These are phyloP conservation scores for Dendrostoma leiphaemia DNA, from an alignment of 2,329 filamentous ascomycete genomes.

Conservation along the genomic window DNA sequence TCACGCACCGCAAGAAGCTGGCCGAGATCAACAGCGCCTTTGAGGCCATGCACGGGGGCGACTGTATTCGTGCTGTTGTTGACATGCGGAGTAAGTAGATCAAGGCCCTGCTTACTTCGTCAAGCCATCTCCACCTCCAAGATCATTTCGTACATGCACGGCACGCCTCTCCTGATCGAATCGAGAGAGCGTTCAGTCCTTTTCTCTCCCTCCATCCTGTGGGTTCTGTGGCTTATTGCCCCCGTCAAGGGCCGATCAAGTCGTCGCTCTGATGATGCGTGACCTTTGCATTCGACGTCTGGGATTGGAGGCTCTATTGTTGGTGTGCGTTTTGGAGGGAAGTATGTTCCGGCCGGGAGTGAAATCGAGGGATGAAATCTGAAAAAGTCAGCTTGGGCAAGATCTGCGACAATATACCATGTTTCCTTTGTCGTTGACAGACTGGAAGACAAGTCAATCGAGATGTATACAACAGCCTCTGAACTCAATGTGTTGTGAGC, in stretches of 20 bases:
- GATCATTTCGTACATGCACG: not conserved
- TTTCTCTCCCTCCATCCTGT: not conserved
- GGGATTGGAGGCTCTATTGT: not conserved
- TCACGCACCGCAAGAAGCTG: constrained; percentile 88
- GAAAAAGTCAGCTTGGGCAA: too few relatives aligned
- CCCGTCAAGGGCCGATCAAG: constrained; percentile 12
- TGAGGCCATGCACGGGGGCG: constrained; percentile 89
- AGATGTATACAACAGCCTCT: too few relatives aligned
- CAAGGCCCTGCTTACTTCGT: not conserved
- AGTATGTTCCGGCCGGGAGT: too few relatives aligned
- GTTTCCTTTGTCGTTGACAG: too few relatives aligned
- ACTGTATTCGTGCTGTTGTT: constrained; percentile 95
- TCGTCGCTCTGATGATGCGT: constrained; percentile 2
- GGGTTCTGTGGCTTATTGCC: constrained; percentile 10
- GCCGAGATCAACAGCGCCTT: constrained; percentile 83
- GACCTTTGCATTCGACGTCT: not conserved
- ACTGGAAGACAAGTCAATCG: too few relatives aligned
- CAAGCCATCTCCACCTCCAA: not conserved
- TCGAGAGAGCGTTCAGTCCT: not conserved
- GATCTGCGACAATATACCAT: too few relatives aligned
- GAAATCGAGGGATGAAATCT: too few relatives aligned
- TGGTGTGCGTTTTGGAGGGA: not conserved
- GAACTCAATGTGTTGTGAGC: too few relatives aligned
- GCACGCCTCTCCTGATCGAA: too few relatives aligned
- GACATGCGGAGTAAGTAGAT: constrained; percentile 47